Conservation (phyloP, 352 stramenopile genomes). For the Phytophthora fragariaefolia region DNA sequence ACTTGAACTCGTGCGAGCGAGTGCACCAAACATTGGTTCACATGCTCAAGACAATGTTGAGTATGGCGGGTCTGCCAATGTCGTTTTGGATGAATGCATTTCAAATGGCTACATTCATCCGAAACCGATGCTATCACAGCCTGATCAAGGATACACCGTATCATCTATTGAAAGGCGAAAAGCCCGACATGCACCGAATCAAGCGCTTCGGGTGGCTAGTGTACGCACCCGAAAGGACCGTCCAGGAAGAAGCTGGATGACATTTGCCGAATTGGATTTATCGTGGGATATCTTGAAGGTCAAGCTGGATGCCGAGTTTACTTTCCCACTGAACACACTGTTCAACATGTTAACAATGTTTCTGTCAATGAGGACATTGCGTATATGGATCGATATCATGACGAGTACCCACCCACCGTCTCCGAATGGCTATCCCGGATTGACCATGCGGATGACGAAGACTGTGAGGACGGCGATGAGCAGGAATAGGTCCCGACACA, state of each 20-base stretch:
- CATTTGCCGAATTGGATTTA: not conserved
- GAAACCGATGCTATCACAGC: too few species aligned
- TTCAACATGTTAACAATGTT: not conserved
- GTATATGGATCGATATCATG: not conserved
- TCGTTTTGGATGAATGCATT: constrained; percentile 4
- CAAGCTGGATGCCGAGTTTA: not conserved
- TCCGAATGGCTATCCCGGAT: too few species aligned
- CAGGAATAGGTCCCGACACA: too few species aligned
- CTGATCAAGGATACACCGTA: not conserved
- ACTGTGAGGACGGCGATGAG: too few species aligned
- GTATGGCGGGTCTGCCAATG: not conserved
- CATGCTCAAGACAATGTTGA: constrained; percentile 9
- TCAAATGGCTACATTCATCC: not conserved
- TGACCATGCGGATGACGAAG: too few species aligned
- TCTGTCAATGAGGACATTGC: not conserved
- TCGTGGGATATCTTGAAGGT: not conserved
- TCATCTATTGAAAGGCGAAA: not conserved
- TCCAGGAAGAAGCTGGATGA: not conserved
- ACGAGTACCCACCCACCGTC: not conserved
- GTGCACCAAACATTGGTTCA: constrained; percentile 1
- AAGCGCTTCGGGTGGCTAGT: not conserved
- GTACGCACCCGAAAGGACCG: not conserved
- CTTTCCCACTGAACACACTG: not conserved
- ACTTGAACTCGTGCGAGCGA: constrained; percentile 2
- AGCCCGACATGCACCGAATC: not conserved